phyloP scores from a whole-genome alignment of 371 early-diverging fungal species.

The Mucor circinelloides region DNA sequence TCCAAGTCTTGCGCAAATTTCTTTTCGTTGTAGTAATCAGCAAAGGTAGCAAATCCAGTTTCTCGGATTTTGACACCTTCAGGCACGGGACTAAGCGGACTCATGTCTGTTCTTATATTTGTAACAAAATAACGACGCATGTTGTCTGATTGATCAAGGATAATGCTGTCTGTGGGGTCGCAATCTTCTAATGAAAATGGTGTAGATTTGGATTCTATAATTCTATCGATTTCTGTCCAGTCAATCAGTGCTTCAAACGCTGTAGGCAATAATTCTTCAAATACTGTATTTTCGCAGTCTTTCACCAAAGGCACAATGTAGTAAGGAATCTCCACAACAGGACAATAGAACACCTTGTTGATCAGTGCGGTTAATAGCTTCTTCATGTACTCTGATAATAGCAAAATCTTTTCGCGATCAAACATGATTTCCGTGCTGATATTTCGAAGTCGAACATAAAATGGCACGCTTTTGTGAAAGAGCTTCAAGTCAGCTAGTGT shows the following conservation, averaged over 20 bases:
- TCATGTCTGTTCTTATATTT: conserved; percentile 44
- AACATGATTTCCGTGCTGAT: conserved; percentile 24
- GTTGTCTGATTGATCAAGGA: conserved; percentile 59
- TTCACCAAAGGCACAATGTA: conserved; percentile 56
- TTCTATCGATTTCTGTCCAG: conserved; percentile 53
- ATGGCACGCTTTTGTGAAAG: conserved; percentile 39
- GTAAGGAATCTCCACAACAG: conserved; percentile 55
- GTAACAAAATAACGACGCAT: conserved; percentile 62
- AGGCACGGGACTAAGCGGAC: conserved; percentile 41
- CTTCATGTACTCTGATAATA: conserved; percentile 56
- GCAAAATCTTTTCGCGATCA: conserved; percentile 33
- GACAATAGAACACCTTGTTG: conserved; percentile 56
- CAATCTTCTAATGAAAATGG: conserved; percentile 11
- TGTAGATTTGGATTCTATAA: conserved; percentile 14
- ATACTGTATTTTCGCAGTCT: conserved; percentile 12
- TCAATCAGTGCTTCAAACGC: conserved; percentile 44
- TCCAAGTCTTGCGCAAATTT: conserved; percentile 19
- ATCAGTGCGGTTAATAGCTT: conserved; percentile 51
- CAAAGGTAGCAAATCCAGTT: conserved; percentile 46
- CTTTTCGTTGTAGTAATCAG: conserved; percentile 51
- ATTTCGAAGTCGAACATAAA: conserved; percentile 29
- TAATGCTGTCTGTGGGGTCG: conserved; percentile 40
- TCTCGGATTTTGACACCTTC: conserved; percentile 33
- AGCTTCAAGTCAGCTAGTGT: conserved; percentile 39
- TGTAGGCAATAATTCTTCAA: conserved; percentile 2